phyloP scores from a whole-genome alignment of 768 basidiomycete species.

The Porpolomopsis calyptriformis region DNA sequence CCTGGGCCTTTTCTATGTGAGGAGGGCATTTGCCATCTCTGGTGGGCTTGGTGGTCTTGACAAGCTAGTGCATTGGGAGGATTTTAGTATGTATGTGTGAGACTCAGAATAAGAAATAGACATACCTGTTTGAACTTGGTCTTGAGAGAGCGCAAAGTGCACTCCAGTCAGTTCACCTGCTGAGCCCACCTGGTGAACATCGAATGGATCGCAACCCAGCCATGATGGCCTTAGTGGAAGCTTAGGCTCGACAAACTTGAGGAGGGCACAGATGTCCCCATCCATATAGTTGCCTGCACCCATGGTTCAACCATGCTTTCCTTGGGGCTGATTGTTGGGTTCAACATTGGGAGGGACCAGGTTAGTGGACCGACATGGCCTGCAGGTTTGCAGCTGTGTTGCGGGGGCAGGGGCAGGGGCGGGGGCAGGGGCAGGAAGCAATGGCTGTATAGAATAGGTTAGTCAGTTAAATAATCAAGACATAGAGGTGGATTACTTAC shows the following conservation, averaged over 20 bases:
- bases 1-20: conserved; percentile 14
- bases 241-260: conserved; percentile 10
- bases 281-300: conserved; percentile 15
- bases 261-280: conserved; percentile 11
- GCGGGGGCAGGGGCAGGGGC: no score
- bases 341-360: neutral
- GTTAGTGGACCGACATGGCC: neutral
- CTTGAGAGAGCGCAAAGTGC: conserved; percentile 12
- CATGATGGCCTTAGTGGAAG: conserved; percentile 15
- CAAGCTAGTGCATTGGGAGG: conserved; percentile 5
- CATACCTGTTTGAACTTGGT: conserved; percentile 15
- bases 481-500: no score
- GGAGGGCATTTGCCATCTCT: conserved; percentile 17
- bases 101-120: neutral
- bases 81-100: no score
- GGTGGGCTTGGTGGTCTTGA: conserved; percentile 20
- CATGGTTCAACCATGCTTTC: conserved; percentile 7
- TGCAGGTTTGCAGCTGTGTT: neutral
- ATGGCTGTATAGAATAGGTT: no score
- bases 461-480: no score
- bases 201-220: conserved; percentile 11
- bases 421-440: no score
- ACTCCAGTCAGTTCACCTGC: conserved; percentile 5
- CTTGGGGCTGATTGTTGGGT: no score
- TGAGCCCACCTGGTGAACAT: conserved; percentile 14